phyloP scores from a whole-genome alignment of 2,329 filamentous ascomycete species.

The Pseudofabraea citricarpa region DNA sequence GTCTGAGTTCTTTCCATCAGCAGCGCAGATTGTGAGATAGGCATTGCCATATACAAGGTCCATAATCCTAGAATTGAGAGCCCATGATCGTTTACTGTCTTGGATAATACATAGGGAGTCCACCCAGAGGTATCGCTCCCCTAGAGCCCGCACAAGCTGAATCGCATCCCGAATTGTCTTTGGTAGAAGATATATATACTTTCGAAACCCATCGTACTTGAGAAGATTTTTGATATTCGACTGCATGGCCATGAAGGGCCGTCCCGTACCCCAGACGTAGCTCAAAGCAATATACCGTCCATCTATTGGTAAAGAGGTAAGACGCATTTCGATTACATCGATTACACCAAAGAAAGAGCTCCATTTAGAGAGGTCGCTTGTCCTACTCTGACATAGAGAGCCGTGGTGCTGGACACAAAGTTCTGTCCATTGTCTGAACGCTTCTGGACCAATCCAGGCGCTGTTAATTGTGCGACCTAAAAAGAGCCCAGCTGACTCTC shows the following conservation, averaged over 20 bases:
- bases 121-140: background rate
- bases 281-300: conserved; percentile 5
- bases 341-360: conserved; percentile 10
- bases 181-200: background rate
- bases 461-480: background rate
- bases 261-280: conserved; percentile 9
- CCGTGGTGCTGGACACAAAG: conserved; percentile 3
- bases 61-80: conserved; percentile 26
- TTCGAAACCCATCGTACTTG: background rate
- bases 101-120: conserved; percentile 2
- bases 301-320: conserved; percentile 2
- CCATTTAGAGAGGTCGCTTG: background rate
- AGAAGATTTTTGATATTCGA: background rate
- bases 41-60: conserved; percentile 29
- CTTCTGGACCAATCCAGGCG: conserved; percentile 4
- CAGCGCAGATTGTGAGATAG: conserved; percentile 30
- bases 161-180: background rate
- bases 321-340: conserved; percentile 6
- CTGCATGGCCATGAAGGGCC: background rate
- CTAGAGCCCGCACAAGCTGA: background rate
- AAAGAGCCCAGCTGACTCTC: background rate
- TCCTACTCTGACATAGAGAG: background rate
- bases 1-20: conserved; percentile 18
- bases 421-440: conserved; percentile 5
- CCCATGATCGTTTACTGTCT: conserved; percentile 18